Percentiles rank a stretch among this genome's conserved stretches.
Conservation (phyloP, 2,329 filamentous ascomycete genomes). For the Fusarium sacchari region DNA sequence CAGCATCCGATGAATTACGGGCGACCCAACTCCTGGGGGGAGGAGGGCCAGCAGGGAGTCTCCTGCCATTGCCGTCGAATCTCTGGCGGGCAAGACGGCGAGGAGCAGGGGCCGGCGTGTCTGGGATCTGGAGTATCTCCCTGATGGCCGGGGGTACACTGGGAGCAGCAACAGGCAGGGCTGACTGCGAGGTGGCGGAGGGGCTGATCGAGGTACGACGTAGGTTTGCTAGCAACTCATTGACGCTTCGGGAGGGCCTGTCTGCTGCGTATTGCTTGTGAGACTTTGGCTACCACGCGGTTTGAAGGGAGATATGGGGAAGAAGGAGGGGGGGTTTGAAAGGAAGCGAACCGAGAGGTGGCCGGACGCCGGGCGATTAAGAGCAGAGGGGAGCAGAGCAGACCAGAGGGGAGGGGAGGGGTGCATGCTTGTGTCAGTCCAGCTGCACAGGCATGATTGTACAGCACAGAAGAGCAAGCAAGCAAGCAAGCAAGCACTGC, state of each 20-base stretch:
- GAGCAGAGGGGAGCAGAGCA: not conserved
- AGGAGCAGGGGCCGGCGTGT: slow-evolving; percentile 63
- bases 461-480: not conserved
- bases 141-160: slow-evolving; percentile 69
- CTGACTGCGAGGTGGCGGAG: slow-evolving; percentile 39
- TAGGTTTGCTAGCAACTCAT: slow-evolving; percentile 67
- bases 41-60: slow-evolving; percentile 67
- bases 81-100: slow-evolving; percentile 55
- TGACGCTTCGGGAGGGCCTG: slow-evolving; percentile 58
- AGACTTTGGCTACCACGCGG: slow-evolving; percentile 46
- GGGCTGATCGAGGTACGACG: slow-evolving; percentile 57
- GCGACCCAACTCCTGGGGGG: slow-evolving; percentile 66
- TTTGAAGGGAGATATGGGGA: slow-evolving; percentile 35
- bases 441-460: not conserved
- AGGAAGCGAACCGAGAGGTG: slow-evolving; percentile 43
- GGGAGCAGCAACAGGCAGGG: slow-evolving; percentile 52
- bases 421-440: slow-evolving; percentile 24
- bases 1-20: slow-evolving; percentile 38
- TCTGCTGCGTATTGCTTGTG: slow-evolving; percentile 45
- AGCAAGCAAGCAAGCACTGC: not conserved
- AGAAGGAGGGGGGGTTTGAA: slow-evolving; percentile 22
- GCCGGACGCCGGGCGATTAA: slow-evolving; percentile 18
- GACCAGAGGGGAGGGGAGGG: slow-evolving; percentile 14
- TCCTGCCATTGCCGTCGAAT: slow-evolving; percentile 59
- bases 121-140: slow-evolving; percentile 68